Conservation (phyloP, 2,329 filamentous ascomycete species). For the Penicillium occitanis region DNA sequence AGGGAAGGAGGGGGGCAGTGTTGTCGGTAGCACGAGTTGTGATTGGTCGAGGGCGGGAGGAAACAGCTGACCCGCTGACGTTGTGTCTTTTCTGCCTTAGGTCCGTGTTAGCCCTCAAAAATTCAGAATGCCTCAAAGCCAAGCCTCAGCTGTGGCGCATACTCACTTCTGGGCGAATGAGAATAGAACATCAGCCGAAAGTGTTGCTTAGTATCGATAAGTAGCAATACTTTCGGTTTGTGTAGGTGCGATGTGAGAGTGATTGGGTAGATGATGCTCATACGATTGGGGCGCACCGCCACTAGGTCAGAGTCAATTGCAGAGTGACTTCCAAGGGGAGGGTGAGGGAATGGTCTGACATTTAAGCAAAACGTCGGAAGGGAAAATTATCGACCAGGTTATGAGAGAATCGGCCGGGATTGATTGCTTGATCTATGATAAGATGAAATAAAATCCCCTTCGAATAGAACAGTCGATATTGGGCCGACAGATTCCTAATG, state of each 20-base stretch:
- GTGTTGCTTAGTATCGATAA: not conserved
- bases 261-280: not conserved
- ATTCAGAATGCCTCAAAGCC: constrained; percentile 1
- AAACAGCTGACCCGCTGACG: constrained; percentile 16
- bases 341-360: not conserved
- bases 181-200: not conserved
- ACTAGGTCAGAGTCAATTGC: not conserved
- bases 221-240: not conserved
- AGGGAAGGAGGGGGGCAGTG: constrained; percentile 13
- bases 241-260: too few species aligned
- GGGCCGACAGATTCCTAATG: constrained; percentile 7
- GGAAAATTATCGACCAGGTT: not conserved
- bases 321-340: not conserved
- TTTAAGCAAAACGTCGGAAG: not conserved
- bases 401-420: not conserved
- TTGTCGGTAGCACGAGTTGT: not conserved
- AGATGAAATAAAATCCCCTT: not conserved
- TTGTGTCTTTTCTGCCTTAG: constrained; percentile 10
- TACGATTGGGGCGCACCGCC: not conserved
- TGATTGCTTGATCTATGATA: not conserved
- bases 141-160: constrained; percentile 17
- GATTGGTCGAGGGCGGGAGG: constrained; percentile 4
- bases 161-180: constrained; percentile 3
- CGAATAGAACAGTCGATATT: not conserved
- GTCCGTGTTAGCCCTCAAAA: not conserved